These are phyloP conservation scores for Plasmodium yoelii DNA, from an alignment of 169 alveolate genomes.

Conservation along the genomic window DNA sequence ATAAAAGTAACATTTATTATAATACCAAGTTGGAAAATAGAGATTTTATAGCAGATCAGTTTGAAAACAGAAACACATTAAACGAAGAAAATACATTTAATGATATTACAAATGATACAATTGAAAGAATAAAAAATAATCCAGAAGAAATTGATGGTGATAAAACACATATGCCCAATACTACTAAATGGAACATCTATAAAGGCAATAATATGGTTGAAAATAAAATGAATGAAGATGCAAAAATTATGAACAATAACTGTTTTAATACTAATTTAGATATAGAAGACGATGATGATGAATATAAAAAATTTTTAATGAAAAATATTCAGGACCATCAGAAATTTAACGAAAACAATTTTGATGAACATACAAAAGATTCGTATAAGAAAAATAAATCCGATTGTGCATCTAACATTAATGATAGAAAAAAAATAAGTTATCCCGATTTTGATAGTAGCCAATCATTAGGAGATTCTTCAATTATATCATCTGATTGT, in stretches of 20 bases:
- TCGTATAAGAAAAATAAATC: background rate
- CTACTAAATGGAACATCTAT: no score
- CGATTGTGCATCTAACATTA: constrained; percentile 14
- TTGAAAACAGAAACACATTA: background rate
- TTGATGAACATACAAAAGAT: background rate
- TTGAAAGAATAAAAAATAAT: background rate
- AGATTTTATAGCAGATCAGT: background rate
- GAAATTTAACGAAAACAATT: background rate
- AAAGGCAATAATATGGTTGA: no score
- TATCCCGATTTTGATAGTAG: constrained; percentile 1
- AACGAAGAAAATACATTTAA: background rate
- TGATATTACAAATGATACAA: background rate
- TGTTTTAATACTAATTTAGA: no score
- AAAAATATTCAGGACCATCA: background rate
- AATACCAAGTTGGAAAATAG: background rate
- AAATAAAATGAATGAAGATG: no score
- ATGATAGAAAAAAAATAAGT: background rate
- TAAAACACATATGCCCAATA: no score
- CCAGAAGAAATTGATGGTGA: background rate
- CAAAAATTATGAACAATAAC: no score
- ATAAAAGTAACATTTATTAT: background rate
- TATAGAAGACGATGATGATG: background rate
- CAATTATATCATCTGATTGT: background rate
- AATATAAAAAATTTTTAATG: constrained; percentile 5
- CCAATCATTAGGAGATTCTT: constrained; percentile 14